These are phyloP conservation scores for Skeletonema potamos DNA, from an alignment of 108 stramenopile genomes.

Conservation along the genomic window DNA sequence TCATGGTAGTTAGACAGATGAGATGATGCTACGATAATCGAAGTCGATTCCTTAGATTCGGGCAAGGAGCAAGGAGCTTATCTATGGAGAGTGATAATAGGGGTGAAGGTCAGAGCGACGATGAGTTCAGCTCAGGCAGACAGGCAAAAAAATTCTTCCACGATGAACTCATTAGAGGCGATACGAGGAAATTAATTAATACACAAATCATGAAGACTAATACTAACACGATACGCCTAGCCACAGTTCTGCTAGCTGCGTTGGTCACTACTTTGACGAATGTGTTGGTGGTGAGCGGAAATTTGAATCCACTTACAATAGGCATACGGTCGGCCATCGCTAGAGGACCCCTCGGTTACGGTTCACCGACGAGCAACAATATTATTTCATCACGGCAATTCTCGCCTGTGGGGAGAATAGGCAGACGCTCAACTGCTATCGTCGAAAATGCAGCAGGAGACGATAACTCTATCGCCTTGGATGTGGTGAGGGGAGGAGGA, in stretches of 20 bases:
- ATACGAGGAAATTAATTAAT: not conserved
- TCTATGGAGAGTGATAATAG: no score
- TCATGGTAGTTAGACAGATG: no score
- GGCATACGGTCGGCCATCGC: conserved; percentile 30
- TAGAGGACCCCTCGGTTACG: conserved; percentile 8
- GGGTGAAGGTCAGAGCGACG: no score
- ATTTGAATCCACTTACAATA: conserved; percentile 13
- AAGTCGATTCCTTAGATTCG: no score
- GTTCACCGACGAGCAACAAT: not conserved
- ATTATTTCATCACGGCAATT: conserved; percentile 2
- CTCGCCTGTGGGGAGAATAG: conserved; percentile 1
- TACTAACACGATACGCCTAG: not conserved
- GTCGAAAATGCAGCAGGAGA: not conserved
- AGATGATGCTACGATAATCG: no score
- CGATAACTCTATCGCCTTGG: conserved; percentile 1
- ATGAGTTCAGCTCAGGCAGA: no score
- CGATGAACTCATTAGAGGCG: no score
- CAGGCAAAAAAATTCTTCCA: no score
- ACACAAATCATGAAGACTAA: not conserved
- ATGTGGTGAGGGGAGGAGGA: conserved; percentile 23
- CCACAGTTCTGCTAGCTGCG: not conserved
- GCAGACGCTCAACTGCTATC: not conserved
- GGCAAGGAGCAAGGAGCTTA: no score
- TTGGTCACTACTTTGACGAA: not conserved
- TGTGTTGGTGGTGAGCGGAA: not conserved